Evolutionary conservation across 129 eudicot species (phyloP).

Genomic region (Chrysanthemum lavandulifolium): DNA sequence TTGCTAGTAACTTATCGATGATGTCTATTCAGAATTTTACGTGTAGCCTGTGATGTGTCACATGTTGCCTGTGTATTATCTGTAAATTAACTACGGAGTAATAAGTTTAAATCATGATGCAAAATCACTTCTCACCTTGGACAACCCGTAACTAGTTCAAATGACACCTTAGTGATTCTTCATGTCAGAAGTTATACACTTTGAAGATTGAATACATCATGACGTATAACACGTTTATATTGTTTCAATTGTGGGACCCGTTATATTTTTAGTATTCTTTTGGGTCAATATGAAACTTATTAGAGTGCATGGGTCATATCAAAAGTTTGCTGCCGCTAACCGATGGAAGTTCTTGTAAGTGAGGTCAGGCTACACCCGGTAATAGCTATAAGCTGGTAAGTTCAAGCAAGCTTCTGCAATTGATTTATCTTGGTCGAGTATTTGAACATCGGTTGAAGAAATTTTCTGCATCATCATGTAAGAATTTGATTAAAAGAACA

Average conservation of each 20-base stretch:
- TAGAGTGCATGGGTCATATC: background rate
- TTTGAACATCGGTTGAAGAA: conserved; percentile 23
- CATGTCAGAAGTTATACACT: background rate
- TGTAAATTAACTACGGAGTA: background rate
- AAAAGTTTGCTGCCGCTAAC: conserved; percentile 5
- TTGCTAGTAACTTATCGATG: no score
- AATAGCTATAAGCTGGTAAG: conserved; percentile 36
- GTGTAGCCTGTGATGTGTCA: no score
- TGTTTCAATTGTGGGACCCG: background rate
- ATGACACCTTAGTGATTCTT: no score
- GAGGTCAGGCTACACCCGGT: conserved; percentile 14
- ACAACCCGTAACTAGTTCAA: no score
- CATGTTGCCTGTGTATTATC: background rate
- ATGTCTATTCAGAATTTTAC: no score
- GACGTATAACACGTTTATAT: background rate
- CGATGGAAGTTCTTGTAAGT: conserved; percentile 26
- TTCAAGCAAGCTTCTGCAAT: conserved; percentile 48
- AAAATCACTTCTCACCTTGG: no score
- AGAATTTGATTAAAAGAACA: background rate
- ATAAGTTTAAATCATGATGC: background rate
- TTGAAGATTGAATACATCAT: background rate
- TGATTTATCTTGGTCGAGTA: conserved; percentile 52
- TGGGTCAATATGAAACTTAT: background rate
- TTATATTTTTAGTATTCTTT: background rate
- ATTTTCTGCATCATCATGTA: conserved; percentile 33